phyloP scores from a whole-genome alignment of 768 basidiomycete genomes.

The Tricholoma saponaceum region DNA sequence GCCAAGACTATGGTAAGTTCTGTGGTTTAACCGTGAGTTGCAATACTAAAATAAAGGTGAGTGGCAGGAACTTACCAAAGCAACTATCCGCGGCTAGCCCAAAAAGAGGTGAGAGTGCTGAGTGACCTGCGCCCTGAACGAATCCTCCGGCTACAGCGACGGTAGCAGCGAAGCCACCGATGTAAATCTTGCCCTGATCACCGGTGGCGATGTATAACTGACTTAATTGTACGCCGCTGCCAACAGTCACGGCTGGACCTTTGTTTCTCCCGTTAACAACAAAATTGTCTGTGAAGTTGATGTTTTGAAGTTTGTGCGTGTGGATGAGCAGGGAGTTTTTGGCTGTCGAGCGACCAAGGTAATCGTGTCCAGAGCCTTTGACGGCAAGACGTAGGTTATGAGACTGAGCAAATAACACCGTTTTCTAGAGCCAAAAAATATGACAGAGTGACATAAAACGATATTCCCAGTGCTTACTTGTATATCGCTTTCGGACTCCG shows the following conservation, averaged over 20 bases:
- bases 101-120: conserved; percentile 20
- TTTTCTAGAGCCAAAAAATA: conserved; percentile 13
- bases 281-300: conserved; percentile 18
- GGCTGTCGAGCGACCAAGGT: conserved; percentile 31
- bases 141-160: conserved; percentile 30
- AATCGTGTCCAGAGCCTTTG: conserved; percentile 31
- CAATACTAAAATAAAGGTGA: background rate
- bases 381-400: conserved; percentile 27
- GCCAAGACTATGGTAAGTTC: background rate
- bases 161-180: conserved; percentile 23
- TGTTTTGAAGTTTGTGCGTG: conserved; percentile 23
- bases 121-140: conserved; percentile 31
- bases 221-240: conserved; percentile 22
- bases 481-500: conserved; percentile 24
- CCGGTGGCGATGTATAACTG: conserved; percentile 18
- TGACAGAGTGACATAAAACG: background rate
- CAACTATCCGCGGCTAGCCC: conserved; percentile 22
- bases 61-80: conserved; percentile 7
- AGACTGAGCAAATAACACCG: conserved; percentile 22
- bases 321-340: conserved; percentile 26
- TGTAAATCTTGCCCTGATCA: conserved; percentile 17
- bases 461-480: conserved; percentile 14
- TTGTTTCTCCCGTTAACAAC: conserved; percentile 8
- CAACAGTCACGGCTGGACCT: conserved; percentile 25
- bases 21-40: background rate